Evolutionary conservation across 176 grass and related monocot genomes (phyloP).

Genomic region (Ensete glaucum): DNA sequence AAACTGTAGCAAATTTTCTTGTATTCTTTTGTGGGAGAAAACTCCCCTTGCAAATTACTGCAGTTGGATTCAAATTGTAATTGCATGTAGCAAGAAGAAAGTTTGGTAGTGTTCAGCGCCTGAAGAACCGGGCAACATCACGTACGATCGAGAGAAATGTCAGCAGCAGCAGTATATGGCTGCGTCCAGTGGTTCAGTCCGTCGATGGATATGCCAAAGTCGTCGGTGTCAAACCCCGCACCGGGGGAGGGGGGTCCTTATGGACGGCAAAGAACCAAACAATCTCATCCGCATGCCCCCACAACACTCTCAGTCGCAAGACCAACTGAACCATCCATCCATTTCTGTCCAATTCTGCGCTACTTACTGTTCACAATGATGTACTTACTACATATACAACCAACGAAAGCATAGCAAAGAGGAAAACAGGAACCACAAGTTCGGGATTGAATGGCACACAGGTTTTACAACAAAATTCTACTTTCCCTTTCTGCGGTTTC

Average conservation of each 20-base stretch:
- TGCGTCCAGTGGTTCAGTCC: background rate
- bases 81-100: no score
- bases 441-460: background rate
- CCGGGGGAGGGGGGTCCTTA: background rate
- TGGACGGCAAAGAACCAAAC: background rate
- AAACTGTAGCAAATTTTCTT: no score
- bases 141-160: no score
- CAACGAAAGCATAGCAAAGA: background rate
- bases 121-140: background rate
- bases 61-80: no score
- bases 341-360: background rate
- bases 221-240: slow-evolving; percentile 1
- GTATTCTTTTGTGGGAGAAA: no score
- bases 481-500: no score
- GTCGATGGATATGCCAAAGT: background rate
- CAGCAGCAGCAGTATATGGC: background rate
- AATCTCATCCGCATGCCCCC: background rate
- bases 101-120: background rate
- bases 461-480: background rate
- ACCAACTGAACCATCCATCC: background rate
- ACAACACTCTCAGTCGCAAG: background rate
- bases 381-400: background rate
- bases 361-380: background rate
- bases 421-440: background rate
- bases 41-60: no score